These are phyloP conservation scores for Gamsiella multidivaricata DNA, from an alignment of 192 early-diverging fungal species.

Conservation along the genomic window DNA sequence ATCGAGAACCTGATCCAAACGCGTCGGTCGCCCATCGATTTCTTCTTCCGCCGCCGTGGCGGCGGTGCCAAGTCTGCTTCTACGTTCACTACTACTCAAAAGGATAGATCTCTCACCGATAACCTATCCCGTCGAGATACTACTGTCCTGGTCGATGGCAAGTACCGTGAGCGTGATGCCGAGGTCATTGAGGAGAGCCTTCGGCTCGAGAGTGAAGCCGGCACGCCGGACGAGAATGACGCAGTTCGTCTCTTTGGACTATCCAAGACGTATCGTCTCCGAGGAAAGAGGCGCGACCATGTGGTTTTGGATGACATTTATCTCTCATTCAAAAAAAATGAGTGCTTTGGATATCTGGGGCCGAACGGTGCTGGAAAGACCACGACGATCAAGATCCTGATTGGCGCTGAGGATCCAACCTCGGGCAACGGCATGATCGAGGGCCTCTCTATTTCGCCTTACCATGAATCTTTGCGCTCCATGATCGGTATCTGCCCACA, in stretches of 20 bases:
- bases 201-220: conserved; percentile 27
- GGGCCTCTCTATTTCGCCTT: conserved; percentile 44
- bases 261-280: conserved; percentile 25
- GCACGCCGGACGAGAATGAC: conserved; percentile 36
- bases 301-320: conserved; percentile 56
- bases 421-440: conserved; percentile 43
- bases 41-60: conserved; percentile 17
- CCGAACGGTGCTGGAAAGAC: conserved; percentile 73
- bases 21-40: conserved; percentile 30
- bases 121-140: conserved; percentile 6
- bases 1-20: conserved; percentile 48
- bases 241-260: conserved; percentile 49
- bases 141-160: conserved; percentile 30
- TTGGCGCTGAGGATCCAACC: conserved; percentile 50
- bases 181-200: conserved; percentile 45
- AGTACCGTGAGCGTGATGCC: conserved; percentile 41
- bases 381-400: conserved; percentile 58
- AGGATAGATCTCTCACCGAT: not conserved
- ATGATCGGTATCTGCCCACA: conserved; percentile 61
- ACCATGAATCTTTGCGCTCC: conserved; percentile 42
- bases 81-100: not conserved
- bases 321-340: conserved; percentile 57
- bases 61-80: not conserved
- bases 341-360: conserved; percentile 65
- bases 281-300: conserved; percentile 35